Evolutionary conservation across 2,329 filamentous ascomycete genomes (phyloP).

Genomic region (Aspergillus fijiensis): DNA sequence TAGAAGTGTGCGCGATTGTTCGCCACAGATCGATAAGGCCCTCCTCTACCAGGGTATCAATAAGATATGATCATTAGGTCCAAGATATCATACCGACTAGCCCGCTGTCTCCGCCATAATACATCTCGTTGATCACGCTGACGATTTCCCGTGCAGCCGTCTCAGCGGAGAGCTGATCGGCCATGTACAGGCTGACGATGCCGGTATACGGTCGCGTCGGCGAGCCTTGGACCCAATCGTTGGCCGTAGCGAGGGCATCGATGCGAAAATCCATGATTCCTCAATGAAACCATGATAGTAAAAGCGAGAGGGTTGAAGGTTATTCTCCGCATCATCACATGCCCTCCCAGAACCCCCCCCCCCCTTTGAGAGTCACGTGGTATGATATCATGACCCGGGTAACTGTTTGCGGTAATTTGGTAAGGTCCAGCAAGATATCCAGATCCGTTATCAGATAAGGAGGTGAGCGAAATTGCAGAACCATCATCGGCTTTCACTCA

Average conservation of each 20-base stretch:
- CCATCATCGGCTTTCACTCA: not conserved
- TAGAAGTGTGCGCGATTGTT: conserved; percentile 10
- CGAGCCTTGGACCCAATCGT: conserved; percentile 15
- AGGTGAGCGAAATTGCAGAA: not conserved
- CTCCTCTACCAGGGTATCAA: conserved; percentile 4
- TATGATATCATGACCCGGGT: not conserved
- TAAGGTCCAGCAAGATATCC: not conserved
- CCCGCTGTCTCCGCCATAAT: conserved; percentile 4
- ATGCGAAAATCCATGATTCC: not conserved
- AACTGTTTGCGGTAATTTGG: not conserved
- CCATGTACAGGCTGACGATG: conserved; percentile 11
- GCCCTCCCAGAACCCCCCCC: not conserved
- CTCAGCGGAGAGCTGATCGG: conserved; percentile 5
- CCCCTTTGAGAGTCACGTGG: not conserved
- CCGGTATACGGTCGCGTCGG: conserved; percentile 13
- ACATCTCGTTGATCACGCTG: conserved; percentile 10
- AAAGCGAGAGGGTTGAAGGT: not conserved
- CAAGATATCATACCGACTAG: conserved; percentile 3
- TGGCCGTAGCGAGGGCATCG: conserved; percentile 9
- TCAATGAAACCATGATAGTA: not conserved
- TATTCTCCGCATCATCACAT: not conserved
- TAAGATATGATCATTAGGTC: not conserved
- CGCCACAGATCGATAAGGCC: conserved; percentile 13
- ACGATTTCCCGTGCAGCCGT: conserved; percentile 11
- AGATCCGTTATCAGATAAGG: not conserved